phyloP scores from a whole-genome alignment of 495 filamentous ascomycete species.

The Penicillium ucsense region DNA sequence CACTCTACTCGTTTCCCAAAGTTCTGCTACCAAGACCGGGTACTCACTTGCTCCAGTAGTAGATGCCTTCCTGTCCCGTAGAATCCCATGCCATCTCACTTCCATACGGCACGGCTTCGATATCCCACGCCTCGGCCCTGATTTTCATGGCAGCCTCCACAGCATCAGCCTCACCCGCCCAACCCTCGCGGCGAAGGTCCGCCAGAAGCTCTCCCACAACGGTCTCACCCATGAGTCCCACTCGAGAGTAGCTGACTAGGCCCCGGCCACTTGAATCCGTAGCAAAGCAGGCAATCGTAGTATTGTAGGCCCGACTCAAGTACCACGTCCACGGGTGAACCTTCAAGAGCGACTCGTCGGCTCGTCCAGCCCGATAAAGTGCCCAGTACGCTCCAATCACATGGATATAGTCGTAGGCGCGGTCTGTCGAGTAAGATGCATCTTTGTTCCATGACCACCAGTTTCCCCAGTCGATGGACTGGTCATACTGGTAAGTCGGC shows the following conservation, averaged over 20 bases:
- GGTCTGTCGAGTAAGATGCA: conserved; percentile 27
- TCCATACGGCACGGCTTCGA: conserved; percentile 37
- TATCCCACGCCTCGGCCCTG: conserved; percentile 33
- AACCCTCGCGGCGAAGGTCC: conserved; percentile 33
- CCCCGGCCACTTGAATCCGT: conserved; percentile 9
- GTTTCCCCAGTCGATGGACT: conserved; percentile 27
- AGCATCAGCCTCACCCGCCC: conserved; percentile 21
- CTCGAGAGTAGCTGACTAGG: conserved; percentile 24
- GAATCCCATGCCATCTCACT: conserved; percentile 48
- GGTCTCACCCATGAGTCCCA: conserved; percentile 46
- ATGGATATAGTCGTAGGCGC: conserved; percentile 46
- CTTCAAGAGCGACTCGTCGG: conserved; percentile 26
- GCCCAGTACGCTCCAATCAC: conserved; percentile 41
- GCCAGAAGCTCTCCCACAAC: conserved; percentile 37
- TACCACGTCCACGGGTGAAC: conserved; percentile 38
- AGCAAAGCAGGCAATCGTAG: conserved; percentile 10
- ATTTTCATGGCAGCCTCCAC: conserved; percentile 31
- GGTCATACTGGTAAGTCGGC: conserved; percentile 26
- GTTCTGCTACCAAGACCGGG: conserved; percentile 1
- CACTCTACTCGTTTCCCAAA: neutral
- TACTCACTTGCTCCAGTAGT: conserved; percentile 43
- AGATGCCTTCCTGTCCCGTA: conserved; percentile 46
- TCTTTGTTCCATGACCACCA: conserved; percentile 32
- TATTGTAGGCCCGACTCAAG: conserved; percentile 32
- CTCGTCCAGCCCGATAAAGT: conserved; percentile 37